phyloP scores from a whole-genome alignment of 345 rosid species.

The Triadica sebifera region DNA sequence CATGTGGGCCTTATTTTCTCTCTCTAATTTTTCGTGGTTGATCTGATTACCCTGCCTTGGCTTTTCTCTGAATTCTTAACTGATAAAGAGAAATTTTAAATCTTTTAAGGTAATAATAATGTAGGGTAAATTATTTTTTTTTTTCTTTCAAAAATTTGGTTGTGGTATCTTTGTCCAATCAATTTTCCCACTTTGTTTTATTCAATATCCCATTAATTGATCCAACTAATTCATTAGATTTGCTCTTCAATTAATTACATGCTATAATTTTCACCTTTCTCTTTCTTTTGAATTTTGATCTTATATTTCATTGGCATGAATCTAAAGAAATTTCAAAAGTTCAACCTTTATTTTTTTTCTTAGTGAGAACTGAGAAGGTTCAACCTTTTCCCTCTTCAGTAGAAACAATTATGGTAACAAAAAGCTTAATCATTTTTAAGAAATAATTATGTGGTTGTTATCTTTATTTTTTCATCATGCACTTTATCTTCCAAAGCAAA shows the following conservation, averaged over 20 bases:
- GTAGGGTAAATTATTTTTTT: background rate
- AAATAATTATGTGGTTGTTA: conserved; percentile 23
- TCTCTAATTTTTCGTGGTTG: background rate
- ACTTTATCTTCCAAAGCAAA: conserved; percentile 15
- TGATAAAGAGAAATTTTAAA: background rate
- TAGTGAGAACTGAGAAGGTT: too few relatives aligned
- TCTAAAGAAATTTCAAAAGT: background rate
- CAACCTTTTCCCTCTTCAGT: conserved; percentile 13
- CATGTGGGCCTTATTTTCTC: conserved; percentile 8
- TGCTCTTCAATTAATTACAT: background rate
- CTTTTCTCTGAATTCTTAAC: background rate
- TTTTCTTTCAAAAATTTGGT: background rate
- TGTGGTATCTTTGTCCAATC: conserved; percentile 11
- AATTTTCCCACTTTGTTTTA: background rate
- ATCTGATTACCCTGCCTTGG: background rate
- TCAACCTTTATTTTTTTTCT: too few relatives aligned
- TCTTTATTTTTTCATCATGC: conserved; percentile 20
- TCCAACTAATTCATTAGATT: conserved; percentile 7
- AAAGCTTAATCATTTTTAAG: conserved; percentile 34
- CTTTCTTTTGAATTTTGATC: background rate
- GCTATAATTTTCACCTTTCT: background rate
- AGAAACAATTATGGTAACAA: conserved; percentile 19
- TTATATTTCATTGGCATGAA: background rate
- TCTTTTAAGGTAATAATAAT: background rate
- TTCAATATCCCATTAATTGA: conserved; percentile 1